These are phyloP conservation scores for Achaetomium macrosporum DNA, from an alignment of 2,329 filamentous ascomycete species.

Conservation along the genomic window DNA sequence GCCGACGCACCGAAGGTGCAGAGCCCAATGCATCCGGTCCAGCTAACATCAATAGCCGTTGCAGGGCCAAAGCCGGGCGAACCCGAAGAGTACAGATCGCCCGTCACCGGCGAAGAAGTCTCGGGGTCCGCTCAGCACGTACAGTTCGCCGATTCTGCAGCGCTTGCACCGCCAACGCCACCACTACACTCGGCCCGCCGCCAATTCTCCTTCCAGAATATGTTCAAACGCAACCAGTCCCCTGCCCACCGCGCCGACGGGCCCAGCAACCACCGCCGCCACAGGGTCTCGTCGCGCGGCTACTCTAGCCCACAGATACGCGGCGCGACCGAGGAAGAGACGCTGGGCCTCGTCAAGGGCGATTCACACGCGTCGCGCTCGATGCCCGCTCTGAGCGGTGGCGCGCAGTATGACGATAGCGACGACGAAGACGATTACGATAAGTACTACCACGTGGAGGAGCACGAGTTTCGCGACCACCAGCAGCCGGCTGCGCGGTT, in stretches of 20 bases:
- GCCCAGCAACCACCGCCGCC: constrained; percentile 6
- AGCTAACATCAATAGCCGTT: constrained; percentile 55
- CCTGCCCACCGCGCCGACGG: constrained; percentile 13
- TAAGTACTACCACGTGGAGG: constrained; percentile 28
- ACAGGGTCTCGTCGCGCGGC: constrained; percentile 36
- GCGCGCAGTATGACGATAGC: constrained; percentile 33
- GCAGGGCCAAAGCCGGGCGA: constrained; percentile 42
- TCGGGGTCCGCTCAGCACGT: constrained; percentile 37
- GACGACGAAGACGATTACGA: constrained; percentile 31
- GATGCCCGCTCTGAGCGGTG: constrained; percentile 26
- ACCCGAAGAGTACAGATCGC: constrained; percentile 31
- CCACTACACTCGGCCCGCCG: constrained; percentile 58
- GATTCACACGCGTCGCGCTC: constrained; percentile 54
- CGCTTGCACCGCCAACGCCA: constrained; percentile 54
- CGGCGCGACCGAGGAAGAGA: constrained; percentile 72
- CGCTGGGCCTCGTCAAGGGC: constrained; percentile 74
- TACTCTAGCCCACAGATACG: constrained; percentile 40
- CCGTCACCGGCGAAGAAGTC: constrained; percentile 37
- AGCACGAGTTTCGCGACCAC: constrained; percentile 30
- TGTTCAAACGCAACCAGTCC: constrained; percentile 58
- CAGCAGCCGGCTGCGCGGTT: constrained; percentile 24
- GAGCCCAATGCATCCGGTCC: constrained; percentile 56
- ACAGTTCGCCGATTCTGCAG: constrained; percentile 37
- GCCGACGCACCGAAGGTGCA: constrained; percentile 34
- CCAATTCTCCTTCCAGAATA: constrained; percentile 88